Base-by-base conservation (phyloP, 768 basidiomycete species). In the Coprinellus micaceus region DNA sequence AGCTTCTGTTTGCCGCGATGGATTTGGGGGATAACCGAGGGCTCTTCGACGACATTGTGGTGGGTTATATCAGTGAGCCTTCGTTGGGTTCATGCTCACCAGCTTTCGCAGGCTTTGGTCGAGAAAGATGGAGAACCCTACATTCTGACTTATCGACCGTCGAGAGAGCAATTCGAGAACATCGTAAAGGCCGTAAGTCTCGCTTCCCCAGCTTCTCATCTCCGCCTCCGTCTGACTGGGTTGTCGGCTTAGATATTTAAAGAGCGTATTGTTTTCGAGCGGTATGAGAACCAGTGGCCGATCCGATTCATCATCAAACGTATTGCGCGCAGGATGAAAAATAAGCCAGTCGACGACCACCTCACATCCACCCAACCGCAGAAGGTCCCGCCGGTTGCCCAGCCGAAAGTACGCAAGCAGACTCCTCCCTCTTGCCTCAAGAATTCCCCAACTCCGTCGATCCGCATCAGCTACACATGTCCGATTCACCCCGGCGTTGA, bases 231-330 rank as follows among this genome's bases (percentile, higher is more conserved):
- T n/a, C n/a, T n/a, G n/a, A n/a, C n/a, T n/a, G n/a, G 7, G 22
- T 53, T 39, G 10, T 53, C 37, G n/a, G 7, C 33, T 12, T 48
- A 50, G 47, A 43, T 56, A 40, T 48, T 17, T 3, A 17, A 37
- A 5, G 33, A 17, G 15, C 33, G 44, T n/a, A 17, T 41, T 3
- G 19, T 29, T 15, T 51, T 40, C 26, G 55, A 51, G 19, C 47
- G 17, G 11, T 67, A 65, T 50, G 55, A 63, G 39, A 56, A 65
- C 37, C 56, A 59, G 13, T 68, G 69, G 66, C 67, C 67, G 0
- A 58, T 70, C 21, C 55, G 60, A 9, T 59, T 66, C 39, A 66
- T 64, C 24, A 29, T 69, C 11, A 63, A 58, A 29, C 55, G 58
- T 2, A 3, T 24, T 19, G 55, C 40, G 2, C 47, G 55, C 26